These are phyloP conservation scores for Condylostoma magnum DNA, from an alignment of 169 alveolate species.

Conservation along the genomic window DNA sequence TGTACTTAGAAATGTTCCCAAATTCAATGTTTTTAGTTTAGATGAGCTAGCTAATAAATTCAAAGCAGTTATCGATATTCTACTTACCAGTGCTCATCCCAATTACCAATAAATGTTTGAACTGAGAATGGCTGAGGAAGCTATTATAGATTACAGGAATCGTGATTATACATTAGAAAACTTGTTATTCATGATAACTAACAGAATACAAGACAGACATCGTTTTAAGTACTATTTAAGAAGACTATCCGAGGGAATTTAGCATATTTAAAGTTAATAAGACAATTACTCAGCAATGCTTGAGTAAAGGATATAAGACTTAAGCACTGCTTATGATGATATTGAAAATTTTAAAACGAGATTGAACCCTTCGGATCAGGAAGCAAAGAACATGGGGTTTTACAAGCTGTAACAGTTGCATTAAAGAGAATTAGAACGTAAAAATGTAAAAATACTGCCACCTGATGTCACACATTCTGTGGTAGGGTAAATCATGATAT, in stretches of 20 bases:
- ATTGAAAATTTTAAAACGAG: background rate
- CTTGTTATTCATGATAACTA: background rate
- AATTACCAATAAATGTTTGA: conserved; percentile 6
- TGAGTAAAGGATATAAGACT: background rate
- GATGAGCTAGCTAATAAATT: background rate
- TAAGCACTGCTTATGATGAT: background rate
- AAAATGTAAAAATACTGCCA: background rate
- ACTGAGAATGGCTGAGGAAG: conserved; percentile 23
- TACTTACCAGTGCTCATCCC: background rate
- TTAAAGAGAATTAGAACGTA: background rate
- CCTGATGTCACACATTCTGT: background rate
- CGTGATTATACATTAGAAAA: background rate
- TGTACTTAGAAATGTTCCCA: conserved; percentile 8
- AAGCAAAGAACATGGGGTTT: conserved; percentile 22
- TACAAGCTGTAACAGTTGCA: conserved; percentile 3
- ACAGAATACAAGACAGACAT: conserved; percentile 15
- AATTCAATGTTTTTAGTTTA: background rate
- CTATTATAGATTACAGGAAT: background rate
- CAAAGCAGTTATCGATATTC: background rate
- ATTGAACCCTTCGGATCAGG: conserved; percentile 7
- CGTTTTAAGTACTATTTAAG: background rate
- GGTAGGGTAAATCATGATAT: background rate
- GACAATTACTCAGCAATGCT: background rate
- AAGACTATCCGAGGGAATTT: conserved; percentile 13
- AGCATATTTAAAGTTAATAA: background rate